Conservation (phyloP, 495 filamentous ascomycete species). For the Parachaetomium inaequale region DNA sequence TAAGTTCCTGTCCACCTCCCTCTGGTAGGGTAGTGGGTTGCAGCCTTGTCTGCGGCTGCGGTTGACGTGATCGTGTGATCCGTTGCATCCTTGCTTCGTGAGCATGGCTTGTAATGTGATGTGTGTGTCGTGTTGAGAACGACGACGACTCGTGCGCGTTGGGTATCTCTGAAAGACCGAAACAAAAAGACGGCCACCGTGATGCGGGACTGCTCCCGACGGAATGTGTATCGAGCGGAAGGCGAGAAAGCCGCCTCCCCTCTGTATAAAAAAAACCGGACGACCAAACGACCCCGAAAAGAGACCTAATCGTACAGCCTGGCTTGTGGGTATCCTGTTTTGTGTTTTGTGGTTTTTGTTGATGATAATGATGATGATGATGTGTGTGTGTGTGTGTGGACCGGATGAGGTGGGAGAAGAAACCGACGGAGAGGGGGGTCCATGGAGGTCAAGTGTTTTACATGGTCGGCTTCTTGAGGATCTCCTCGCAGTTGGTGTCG, state of each 20-base stretch:
- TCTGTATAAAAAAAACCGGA: conserved; percentile 24
- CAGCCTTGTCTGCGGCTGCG: background rate
- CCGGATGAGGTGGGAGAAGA: background rate
- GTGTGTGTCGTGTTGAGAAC: background rate
- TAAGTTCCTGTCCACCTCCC: conserved; percentile 20
- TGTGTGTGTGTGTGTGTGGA: conserved; percentile 12
- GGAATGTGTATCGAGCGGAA: conserved; percentile 19
- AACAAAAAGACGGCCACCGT: conserved; percentile 17
- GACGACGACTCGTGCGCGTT: background rate
- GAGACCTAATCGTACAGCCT: conserved; percentile 38
- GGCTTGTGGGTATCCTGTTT: conserved; percentile 23
- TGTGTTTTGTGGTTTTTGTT: conserved; percentile 20
- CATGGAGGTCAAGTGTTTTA: conserved; percentile 28
- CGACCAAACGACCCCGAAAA: conserved; percentile 30
- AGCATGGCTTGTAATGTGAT: background rate
- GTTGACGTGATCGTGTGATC: background rate
- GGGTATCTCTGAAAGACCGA: conserved; percentile 17
- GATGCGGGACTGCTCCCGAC: conserved; percentile 30
- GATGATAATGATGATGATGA: background rate
- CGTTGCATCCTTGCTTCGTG: conserved; percentile 7
- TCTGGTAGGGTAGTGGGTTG: background rate
- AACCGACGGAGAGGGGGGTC: background rate
- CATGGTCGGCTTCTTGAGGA: conserved; percentile 60
- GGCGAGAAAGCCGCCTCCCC: conserved; percentile 2
- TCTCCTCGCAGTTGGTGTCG: conserved; percentile 93